Evolutionary conservation across 2,329 filamentous ascomycete genomes (phyloP).

Genomic region (Fusarium decemcellulare): DNA sequence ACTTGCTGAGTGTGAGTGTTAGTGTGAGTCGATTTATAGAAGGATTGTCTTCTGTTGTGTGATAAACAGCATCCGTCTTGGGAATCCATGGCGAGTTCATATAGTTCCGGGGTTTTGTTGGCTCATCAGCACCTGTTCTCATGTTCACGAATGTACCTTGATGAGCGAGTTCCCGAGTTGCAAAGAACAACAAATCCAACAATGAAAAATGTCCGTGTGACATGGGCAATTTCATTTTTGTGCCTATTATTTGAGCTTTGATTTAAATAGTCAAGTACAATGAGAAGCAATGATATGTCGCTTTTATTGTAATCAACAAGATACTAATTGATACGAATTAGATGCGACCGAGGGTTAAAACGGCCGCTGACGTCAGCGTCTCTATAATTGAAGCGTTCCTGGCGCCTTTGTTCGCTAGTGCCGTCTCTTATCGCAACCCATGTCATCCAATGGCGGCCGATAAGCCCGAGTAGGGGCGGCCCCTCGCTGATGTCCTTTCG

Average conservation of each 20-base stretch:
- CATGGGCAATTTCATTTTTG: too few relatives aligned
- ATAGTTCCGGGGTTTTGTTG: neutral
- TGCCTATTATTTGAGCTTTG: too few relatives aligned
- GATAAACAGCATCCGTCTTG: too few relatives aligned
- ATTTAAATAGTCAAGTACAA: too few relatives aligned
- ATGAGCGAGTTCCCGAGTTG: neutral
- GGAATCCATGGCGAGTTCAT: neutral
- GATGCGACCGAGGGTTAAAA: neutral
- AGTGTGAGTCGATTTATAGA: neutral
- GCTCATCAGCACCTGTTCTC: neutral
- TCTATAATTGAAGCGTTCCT: slow-evolving; percentile 10
- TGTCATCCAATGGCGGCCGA: slow-evolving; percentile 12
- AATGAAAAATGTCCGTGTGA: neutral
- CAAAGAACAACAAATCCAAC: neutral
- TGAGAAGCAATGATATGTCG: too few relatives aligned
- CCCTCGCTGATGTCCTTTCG: neutral
- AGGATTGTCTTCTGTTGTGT: too few relatives aligned
- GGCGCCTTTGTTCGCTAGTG: neutral
- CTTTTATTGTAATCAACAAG: too few relatives aligned
- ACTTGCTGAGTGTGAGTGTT: neutral
- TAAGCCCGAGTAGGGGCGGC: slow-evolving; percentile 13
- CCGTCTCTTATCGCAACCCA: slow-evolving; percentile 17
- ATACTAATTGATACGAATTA: too few relatives aligned
- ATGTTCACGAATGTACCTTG: neutral
- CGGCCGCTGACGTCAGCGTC: slow-evolving; percentile 16